Evolutionary conservation across 1,284 basidiomycete species (phyloP), one percentile per base, ranked within the genome.

Genomic region (Peniophora sp.): DNA sequence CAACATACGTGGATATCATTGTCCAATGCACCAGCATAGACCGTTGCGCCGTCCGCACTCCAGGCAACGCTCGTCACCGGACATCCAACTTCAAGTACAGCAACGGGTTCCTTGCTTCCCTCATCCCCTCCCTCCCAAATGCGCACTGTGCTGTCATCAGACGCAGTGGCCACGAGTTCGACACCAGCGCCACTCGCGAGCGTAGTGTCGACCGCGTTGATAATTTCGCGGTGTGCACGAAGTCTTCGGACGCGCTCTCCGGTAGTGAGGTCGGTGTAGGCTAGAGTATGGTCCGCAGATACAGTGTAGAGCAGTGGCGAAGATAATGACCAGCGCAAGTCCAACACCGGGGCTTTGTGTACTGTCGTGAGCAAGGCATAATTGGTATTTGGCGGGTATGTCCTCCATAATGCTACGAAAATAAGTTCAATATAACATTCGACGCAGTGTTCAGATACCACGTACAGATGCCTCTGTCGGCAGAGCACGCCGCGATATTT

Each of bases 21-120:
- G 68, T 97, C 94, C 59, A 97, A 67, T 6, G 89, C 92, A 9
- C 86, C 92, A n/a, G 90, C 81, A 58, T 90, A 97, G 52, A 94
- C 75, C 56, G 81, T 87, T 55, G 88, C 78, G 0, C 90, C 94
- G 61, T 97, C 93, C 38, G 80, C 81, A 59, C 89, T 88, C 92
- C 92, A 97, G 61, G 87, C 89, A 0, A 96, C 92, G 0, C 87
- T 78, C n/a, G 93, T 97, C 24, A 92, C 87, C 0, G 94, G 93
- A 61, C 89, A 89, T 2, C 89, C 89, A 45, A 96, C 64, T 56
- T 92, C 84, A 59, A 92, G 88, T 32, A 85, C 81, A 19, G 85
- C 83, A 12, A 96, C 80, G 20, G 88, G 78, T 8, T 81, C 72
- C 65, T 92, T 95, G 0, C 70, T 65, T n/a, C 83, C 84, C 25